Percentiles rank a stretch among this genome's conserved stretches.
Evolutionary conservation across 495 filamentous ascomycete genomes (phyloP).

Genomic region (Baudoinia panamericana): DNA sequence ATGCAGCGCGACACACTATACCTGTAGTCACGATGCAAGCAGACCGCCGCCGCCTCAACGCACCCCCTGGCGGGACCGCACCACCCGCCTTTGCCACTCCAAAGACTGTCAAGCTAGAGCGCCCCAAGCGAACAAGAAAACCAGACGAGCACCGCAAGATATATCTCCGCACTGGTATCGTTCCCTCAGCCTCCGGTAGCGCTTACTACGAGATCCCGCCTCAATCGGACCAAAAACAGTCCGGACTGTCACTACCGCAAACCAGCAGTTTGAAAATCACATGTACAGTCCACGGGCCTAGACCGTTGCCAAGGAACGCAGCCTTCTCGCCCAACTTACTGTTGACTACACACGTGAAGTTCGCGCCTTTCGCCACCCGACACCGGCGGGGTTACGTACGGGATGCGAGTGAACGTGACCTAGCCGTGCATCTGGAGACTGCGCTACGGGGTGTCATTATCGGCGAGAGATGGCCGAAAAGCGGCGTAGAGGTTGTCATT

Average conservation of each 20-base stretch:
- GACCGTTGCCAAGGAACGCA: conserved; percentile 75
- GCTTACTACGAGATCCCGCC: conserved; percentile 75
- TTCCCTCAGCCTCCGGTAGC: conserved; percentile 85
- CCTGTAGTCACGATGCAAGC: conserved; percentile 25
- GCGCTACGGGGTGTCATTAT: conserved; percentile 81
- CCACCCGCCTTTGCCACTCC: conserved; percentile 55
- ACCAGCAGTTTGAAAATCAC: conserved; percentile 67
- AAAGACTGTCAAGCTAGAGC: conserved; percentile 11
- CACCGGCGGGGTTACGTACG: conserved; percentile 76
- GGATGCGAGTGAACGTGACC: conserved; percentile 74
- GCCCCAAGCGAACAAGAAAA: conserved; percentile 36
- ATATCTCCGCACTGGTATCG: conserved; percentile 75
- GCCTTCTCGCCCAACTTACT: conserved; percentile 83
- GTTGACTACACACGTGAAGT: conserved; percentile 85
- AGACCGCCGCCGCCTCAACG: conserved; percentile 85
- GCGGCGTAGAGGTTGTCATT: conserved; percentile 79
- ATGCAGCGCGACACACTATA: background rate
- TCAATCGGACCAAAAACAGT: conserved; percentile 27
- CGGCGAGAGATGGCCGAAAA: conserved; percentile 91
- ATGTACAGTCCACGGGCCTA: conserved; percentile 84
- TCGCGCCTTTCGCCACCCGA: conserved; percentile 80
- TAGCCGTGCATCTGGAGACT: conserved; percentile 80
- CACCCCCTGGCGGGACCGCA: conserved; percentile 61
- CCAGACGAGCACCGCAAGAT: conserved; percentile 21
- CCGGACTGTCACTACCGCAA: conserved; percentile 36